Base-by-base conservation (phyloP, 768 basidiomycete species). In the Floccularia luteovirens region DNA sequence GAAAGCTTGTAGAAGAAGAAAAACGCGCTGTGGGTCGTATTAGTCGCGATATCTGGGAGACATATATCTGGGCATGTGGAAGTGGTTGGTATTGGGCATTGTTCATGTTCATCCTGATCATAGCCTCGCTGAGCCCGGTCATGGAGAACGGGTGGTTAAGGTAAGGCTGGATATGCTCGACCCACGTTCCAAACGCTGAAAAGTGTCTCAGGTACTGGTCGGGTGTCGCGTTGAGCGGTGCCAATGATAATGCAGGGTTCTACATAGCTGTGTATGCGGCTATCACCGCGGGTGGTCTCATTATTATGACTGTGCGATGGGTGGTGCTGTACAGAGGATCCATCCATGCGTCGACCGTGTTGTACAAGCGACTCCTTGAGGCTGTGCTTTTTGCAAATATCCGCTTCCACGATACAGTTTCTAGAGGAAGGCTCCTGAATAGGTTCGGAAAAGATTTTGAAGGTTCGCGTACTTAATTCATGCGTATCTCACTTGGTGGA, bases 321-420 rank as follows among this genome's bases (percentile, higher is more conserved):
- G 72, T 81, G 35, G 65, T 87, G 2, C 74, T 89, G 8, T 91
- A 89, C 56, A 63, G 59, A 20, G 89, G 89, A 6, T 80, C 82
- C 12, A 79, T 91, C 44, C 72, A 74, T 38, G 87, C 88, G 2
- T 88, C 86, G 1, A 69, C 65, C 1, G 72, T 81, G n/a, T 64
- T 91, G 5, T 87, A 91, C 61, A 67, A 84, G 53, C 62, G 66
- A 23, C 66, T 90, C 30, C 64, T 90, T 14, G 82, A 90, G 51
- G 61, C 79, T 1, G 81, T 94, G 2, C 64, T 96, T 1, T 92
- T 92, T 51, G 88, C 91, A 5, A 77, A 89, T 33, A 81, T 94
- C 42, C 77, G 91, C 30, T 94, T 96, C 70, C 92, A 94, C 49
- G 92, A 96, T 52, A 96, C 91, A 0, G 76, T 89, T 2, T 88